Conservation (phyloP, 768 basidiomycete genomes). For the Tephrocybe sp. region DNA sequence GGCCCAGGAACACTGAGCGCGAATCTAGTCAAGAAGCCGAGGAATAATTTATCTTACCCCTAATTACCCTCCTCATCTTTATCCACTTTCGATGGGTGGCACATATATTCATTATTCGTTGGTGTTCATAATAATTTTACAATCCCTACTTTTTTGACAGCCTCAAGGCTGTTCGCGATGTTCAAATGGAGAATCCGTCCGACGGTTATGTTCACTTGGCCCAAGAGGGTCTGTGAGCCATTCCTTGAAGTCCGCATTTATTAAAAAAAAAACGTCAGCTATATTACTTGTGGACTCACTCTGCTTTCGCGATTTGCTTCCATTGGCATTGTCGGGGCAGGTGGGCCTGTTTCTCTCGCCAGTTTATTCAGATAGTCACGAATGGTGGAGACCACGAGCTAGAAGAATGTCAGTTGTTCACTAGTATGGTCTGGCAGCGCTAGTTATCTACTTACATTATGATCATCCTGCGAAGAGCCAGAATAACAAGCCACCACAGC, state of each 20-base stretch:
- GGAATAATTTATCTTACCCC: neutral
- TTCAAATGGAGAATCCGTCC: slow-evolving; percentile 40
- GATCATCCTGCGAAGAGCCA: slow-evolving; percentile 79
- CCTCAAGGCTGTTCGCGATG: slow-evolving; percentile 25
- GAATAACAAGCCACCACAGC: slow-evolving; percentile 79
- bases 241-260: slow-evolving; percentile 23
- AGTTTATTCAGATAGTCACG: slow-evolving; percentile 73
- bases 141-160: neutral
- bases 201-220: slow-evolving; percentile 28
- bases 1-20: slow-evolving; percentile 8
- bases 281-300: slow-evolving; percentile 18
- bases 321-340: slow-evolving; percentile 33
- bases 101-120: neutral
- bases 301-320: slow-evolving; percentile 25
- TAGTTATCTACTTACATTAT: slow-evolving; percentile 50
- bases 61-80: neutral
- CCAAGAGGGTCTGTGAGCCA: slow-evolving; percentile 31
- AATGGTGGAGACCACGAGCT: slow-evolving; percentile 67
- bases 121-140: neutral
- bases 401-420: neutral
- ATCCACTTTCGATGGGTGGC: neutral
- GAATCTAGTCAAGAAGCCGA: slow-evolving; percentile 10
- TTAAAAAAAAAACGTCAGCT: neutral
- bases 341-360: slow-evolving; percentile 32
- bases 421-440: neutral